Evolutionary conservation across 352 stramenopile genomes (phyloP).

Genomic region (Phytophthora pluvialis): DNA sequence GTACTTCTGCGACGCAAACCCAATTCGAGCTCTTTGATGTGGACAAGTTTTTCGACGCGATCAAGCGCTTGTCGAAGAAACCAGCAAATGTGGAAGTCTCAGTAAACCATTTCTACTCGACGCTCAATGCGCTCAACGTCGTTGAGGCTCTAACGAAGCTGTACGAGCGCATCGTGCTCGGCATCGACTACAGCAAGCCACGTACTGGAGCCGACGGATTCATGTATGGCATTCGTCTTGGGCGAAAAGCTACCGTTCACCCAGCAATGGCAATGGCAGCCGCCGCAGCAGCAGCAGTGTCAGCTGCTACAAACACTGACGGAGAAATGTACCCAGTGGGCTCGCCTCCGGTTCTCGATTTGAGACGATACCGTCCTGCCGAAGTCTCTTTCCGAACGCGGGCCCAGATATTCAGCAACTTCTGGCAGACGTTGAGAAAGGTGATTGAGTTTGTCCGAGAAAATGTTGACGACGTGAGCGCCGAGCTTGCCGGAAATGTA

Average conservation of each 20-base stretch:
- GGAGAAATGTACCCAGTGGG: conserved; percentile 22
- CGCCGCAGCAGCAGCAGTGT: conserved; percentile 28
- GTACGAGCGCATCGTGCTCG: conserved; percentile 68
- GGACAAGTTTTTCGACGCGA: conserved; percentile 57
- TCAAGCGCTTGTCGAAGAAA: conserved; percentile 59
- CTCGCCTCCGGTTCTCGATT: conserved; percentile 45
- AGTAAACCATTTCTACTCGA: conserved; percentile 65
- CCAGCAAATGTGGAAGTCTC: conserved; percentile 52
- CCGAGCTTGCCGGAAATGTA: conserved; percentile 53
- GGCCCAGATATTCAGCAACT: conserved; percentile 65
- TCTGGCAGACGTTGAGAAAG: conserved; percentile 58
- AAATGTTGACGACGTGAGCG: conserved; percentile 63
- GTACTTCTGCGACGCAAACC: not conserved
- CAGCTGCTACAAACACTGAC: conserved; percentile 25
- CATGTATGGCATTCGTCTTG: conserved; percentile 79
- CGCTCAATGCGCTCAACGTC: conserved; percentile 58
- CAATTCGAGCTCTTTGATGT: conserved; percentile 71
- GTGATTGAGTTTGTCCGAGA: conserved; percentile 61
- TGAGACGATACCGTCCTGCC: conserved; percentile 48
- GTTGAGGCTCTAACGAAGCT: conserved; percentile 66
- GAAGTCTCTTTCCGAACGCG: conserved; percentile 54
- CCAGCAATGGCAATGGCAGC: conserved; percentile 38
- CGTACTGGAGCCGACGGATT: conserved; percentile 52
- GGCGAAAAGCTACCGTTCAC: conserved; percentile 55
- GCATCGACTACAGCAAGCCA: conserved; percentile 69